Evolutionary conservation across 192 early-diverging fungal genomes (phyloP), one percentile per base, ranked within the genome.

Genomic region (Backusella morwellensis): DNA sequence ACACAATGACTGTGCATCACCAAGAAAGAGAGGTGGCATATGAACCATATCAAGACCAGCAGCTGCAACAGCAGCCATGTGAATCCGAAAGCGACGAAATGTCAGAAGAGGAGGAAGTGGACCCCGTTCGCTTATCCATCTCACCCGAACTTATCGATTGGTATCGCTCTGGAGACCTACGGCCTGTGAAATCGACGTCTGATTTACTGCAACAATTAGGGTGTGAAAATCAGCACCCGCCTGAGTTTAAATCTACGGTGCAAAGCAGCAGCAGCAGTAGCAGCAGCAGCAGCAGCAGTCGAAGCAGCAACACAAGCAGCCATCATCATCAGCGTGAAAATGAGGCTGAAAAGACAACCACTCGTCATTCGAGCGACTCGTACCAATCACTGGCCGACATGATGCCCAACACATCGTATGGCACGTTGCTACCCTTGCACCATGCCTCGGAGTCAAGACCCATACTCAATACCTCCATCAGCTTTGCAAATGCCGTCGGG

Each of bases 371-470:
- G 0, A 59, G 47, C 12, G 72, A 59, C 1, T 54, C 66, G 2
- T 75, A 75, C 29, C 74, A 75, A 40, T 75, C 74, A 8, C 42
- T 76, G 8, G 34, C 68, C 5, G 68, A 69, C 12, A 76, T 76
- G 35, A 42, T 56, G 21, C 47, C 47, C 15, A 35, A 52, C 35
- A 38, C 70, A 6, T 72, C 70, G n/a, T 63, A 74, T 29, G 72
- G 47, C 5, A 74, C 70, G 1, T 7, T 71, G 12, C 23, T 40
- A 1, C 40, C 70, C 2, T 9, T 68, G 17, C 42, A 72, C 50
- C 70, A 17, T 35, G 29, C 56, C 23, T 12, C 56, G 14, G 12
- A 23, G 1, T 0, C 21, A 19, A 41, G 41, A 35, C 38, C 35
- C 7, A 26, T 32, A 26, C n/a, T 47, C 11, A 72, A 47, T 41